Percentiles rank a stretch among this genome's conserved stretches.
Evolutionary conservation across 2,329 filamentous ascomycete genomes (phyloP).

Genomic region (Exophiala xenobiotica): DNA sequence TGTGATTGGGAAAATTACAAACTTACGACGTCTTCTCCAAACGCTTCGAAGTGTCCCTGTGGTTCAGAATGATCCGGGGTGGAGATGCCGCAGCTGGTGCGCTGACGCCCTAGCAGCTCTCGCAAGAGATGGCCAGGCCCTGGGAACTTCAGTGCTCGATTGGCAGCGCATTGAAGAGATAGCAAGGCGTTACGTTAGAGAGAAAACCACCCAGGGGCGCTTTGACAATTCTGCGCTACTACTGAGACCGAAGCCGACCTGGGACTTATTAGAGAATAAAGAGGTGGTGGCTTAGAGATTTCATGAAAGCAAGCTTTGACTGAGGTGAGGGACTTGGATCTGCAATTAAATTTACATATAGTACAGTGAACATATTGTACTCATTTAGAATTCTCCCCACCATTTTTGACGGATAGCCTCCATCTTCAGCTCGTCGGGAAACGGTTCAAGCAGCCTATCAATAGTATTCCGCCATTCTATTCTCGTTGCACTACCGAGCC

Average conservation of each 20-base stretch:
- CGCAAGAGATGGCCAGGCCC: conserved; percentile 36
- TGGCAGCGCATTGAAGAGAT: conserved; percentile 40
- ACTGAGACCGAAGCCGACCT: conserved; percentile 33
- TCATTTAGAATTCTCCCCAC: conserved; percentile 36
- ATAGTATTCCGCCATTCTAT: conserved; percentile 35
- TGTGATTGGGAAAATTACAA: conserved; percentile 42
- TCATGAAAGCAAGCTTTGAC: not conserved
- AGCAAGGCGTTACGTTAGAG: conserved; percentile 38
- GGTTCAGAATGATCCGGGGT: conserved; percentile 37
- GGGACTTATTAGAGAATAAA: conserved; percentile 31
- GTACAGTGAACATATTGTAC: no score
- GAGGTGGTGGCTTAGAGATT: conserved; percentile 25
- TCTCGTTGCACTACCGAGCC: conserved; percentile 35
- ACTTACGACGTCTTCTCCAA: conserved; percentile 36
- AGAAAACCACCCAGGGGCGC: conserved; percentile 35
- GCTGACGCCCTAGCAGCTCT: conserved; percentile 37
- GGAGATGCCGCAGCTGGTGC: conserved; percentile 46
- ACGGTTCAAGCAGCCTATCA: conserved; percentile 40
- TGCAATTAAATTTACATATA: not conserved
- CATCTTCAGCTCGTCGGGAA: conserved; percentile 42
- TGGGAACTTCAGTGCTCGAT: conserved; percentile 40
- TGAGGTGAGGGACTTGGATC: not conserved
- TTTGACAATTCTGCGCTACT: conserved; percentile 23
- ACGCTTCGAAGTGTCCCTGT: conserved; percentile 38
- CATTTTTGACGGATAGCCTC: conserved; percentile 41